phyloP scores from a whole-genome alignment of 2,329 filamentous ascomycete species.

The Neopestalotiopsis sp. region DNA sequence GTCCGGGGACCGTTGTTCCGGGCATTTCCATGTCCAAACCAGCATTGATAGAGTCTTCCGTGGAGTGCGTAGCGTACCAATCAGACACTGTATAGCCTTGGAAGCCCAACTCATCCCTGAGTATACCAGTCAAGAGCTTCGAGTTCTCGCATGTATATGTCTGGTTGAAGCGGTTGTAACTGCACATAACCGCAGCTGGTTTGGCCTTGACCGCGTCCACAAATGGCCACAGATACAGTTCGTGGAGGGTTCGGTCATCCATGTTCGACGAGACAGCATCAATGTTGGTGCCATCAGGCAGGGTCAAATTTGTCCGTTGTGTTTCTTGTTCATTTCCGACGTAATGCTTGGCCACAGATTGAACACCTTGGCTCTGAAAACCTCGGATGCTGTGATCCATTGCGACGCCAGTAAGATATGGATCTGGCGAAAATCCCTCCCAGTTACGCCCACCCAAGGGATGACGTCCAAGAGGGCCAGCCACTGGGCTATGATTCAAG shows the following conservation, averaged over 20 bases:
- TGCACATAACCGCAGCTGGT: constrained; percentile 47
- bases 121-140: constrained; percentile 51
- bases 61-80: constrained; percentile 47
- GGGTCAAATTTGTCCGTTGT: constrained; percentile 62
- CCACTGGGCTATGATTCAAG: too few species aligned
- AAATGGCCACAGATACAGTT: constrained; percentile 65
- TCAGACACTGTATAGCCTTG: constrained; percentile 46
- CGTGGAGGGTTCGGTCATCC: constrained; percentile 60
- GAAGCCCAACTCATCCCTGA: constrained; percentile 52
- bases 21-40: constrained; percentile 61
- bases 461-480: constrained; percentile 28
- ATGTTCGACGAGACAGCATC: constrained; percentile 53
- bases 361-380: constrained; percentile 39
- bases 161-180: constrained; percentile 52
- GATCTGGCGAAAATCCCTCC: constrained; percentile 53
- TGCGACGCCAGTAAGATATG: constrained; percentile 59
- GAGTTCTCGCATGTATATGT: constrained; percentile 56
- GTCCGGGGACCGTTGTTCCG: constrained; percentile 62
- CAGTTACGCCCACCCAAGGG: constrained; percentile 59
- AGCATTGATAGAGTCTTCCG: constrained; percentile 47
- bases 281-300: constrained; percentile 54
- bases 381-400: constrained; percentile 57
- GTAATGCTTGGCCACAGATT: constrained; percentile 55
- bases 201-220: constrained; percentile 41
- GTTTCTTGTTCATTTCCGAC: constrained; percentile 72